phyloP scores from a whole-genome alignment of 2,329 filamentous ascomycete species.

The Catunica adiposa region DNA sequence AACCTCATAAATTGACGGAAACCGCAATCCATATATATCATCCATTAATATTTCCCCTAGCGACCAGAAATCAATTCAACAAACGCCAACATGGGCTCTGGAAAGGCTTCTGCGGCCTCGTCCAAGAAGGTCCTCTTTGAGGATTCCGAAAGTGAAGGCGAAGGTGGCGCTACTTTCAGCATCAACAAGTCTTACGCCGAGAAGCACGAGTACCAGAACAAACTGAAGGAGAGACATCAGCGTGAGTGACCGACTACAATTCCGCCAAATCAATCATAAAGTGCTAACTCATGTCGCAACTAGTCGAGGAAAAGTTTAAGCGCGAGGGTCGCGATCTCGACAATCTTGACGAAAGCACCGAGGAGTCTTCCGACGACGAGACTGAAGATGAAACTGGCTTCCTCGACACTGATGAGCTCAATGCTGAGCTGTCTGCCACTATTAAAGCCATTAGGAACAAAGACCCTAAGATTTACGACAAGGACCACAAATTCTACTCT shows the following conservation, averaged over 20 bases:
- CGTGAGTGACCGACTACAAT: slow-evolving; percentile 28
- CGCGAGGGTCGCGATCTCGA: slow-evolving; percentile 43
- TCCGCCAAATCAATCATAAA: background rate
- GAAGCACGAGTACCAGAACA: slow-evolving; percentile 93
- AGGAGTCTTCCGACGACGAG: slow-evolving; percentile 57
- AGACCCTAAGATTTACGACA: slow-evolving; percentile 81
- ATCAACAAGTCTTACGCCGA: slow-evolving; percentile 83
- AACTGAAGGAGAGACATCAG: slow-evolving; percentile 68
- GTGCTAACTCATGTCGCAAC: background rate
- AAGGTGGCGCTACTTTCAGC: slow-evolving; percentile 42
- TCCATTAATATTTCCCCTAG: too few species aligned
- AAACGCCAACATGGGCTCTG: slow-evolving; percentile 5
- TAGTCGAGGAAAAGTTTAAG: slow-evolving; percentile 78
- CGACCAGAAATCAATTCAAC: too few species aligned
- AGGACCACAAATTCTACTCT: slow-evolving; percentile 60
- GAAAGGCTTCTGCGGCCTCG: slow-evolving; percentile 12
- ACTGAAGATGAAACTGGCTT: slow-evolving; percentile 84
- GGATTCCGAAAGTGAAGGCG: slow-evolving; percentile 27
- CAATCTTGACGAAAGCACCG: slow-evolving; percentile 28
- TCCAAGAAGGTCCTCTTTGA: slow-evolving; percentile 39
- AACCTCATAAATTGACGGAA: too few species aligned
- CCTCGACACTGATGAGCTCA: slow-evolving; percentile 68
- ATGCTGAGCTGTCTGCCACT: slow-evolving; percentile 74
- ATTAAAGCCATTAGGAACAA: slow-evolving; percentile 77
- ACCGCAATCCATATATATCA: too few species aligned